Evolutionary conservation across 371 early-diverging fungal genomes (phyloP), one percentile per base, ranked within the genome.

Genomic region (Gilbertella persicaria): DNA sequence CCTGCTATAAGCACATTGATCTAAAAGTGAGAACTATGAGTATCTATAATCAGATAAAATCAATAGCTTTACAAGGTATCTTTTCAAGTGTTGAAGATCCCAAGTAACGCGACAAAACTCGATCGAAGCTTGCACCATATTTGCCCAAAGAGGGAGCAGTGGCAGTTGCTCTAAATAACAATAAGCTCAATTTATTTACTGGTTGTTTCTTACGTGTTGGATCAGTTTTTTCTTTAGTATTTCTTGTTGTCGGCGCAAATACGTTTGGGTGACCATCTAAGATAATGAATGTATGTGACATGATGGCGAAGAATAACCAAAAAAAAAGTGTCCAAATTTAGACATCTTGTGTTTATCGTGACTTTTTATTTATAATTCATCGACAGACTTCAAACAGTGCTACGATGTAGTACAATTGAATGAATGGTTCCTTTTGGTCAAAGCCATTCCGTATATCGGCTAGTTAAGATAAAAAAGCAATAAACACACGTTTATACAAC

Each of bases 101-200:
- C 71, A 71, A 33, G 43, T 62, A 39, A 67, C 59, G 9, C 71
- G 52, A 57, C 71, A 71, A 38, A 64, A 60, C 29, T 67, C 67
- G 5, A 67, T 49, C 2, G 71, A 53, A 5, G 67, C 46, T 29
- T 64, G 57, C 2, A 71, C 71, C 62, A 71, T 71, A 39, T 62
- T 58, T n/a, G 67, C 43, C 71, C 71, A 71, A 35, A 64, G 28
- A 16, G 71, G 71, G 24, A 61, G 52, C 4, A 61, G 62, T 35
- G 71, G 71, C 7, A 70, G 41, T 42, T 55, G 58, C 28, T 66
- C 71, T 70, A 53, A 14, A 14, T 10, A 7, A 35, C 16, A 3
- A 36, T 16, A 45, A 30, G 19, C 33, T 47, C 19, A 14, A 17
- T 20, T 26, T 24, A 41, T 21, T 36, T 10, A 12, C 25, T 28